Base-by-base conservation (phyloP, 768 basidiomycete genomes). In the Mrakia gelida region DNA sequence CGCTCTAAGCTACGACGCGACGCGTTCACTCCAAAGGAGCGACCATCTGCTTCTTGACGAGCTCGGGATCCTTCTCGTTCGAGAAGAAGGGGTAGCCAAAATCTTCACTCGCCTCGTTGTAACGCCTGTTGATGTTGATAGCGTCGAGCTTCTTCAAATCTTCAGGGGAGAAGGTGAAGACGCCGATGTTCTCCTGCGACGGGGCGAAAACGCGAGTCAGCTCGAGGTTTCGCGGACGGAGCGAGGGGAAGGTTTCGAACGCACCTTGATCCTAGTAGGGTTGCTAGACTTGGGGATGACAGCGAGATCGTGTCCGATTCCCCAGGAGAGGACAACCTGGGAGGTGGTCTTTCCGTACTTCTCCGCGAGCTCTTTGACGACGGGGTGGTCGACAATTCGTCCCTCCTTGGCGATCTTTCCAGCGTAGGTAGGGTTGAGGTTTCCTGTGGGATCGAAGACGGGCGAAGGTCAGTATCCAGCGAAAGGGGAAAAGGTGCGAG, bases 11-110 rank as follows among this genome's bases (percentile, higher is more conserved):
- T 3, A 34, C n/a, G 15, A 30, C n/a, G 21, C n/a, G 21, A 38
- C 5, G 34, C 63, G 30, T 45, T 38, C 38, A 70, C 8, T 18
- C 41, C 9, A 70, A 6, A 3, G 32, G 34, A 41, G 32, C 67
- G 32, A 75, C 43, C 75, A 67, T 76, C 75, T 76, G 68, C 75
- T 76, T 76, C 75, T 71, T 76, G 68, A 76, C 75, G 26, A 59
- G 45, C 38, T 71, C 75, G 4, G 52, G 38, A 15, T 56, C 21
- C 75, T 76, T 76, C 68, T 71, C 68, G 68, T 43, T 70, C 30
- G 7, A 16, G 59, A 76, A 71, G 54, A 71, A 71, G 38, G 68
- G 41, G 38, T 72, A 76, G 3, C 75, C 75, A 23, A 76, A 76
- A 34, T 71, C 54, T 34, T 76, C 75, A 15, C 54, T 59, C 3